These are phyloP conservation scores for Neltuma alba DNA, from an alignment of 306 rosid species.

Conservation along the genomic window DNA sequence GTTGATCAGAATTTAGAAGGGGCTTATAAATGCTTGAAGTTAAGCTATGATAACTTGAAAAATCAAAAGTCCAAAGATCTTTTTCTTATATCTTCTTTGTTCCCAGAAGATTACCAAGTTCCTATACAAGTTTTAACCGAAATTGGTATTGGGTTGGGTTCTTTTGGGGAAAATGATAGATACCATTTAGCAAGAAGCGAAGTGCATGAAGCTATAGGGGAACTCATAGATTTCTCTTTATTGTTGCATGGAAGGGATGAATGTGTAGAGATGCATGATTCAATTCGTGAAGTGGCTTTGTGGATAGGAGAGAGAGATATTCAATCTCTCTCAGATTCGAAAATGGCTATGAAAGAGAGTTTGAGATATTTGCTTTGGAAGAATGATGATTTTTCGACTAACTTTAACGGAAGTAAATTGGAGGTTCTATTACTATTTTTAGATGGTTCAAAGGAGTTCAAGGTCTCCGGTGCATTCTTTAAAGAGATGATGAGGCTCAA, in stretches of 20 bases:
- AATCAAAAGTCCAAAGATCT: constrained; percentile 5
- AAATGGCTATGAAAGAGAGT: not conserved
- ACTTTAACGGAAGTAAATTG: constrained; percentile 12
- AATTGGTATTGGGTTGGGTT: not conserved
- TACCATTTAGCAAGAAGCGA: constrained; percentile 3
- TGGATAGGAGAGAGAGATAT: not conserved
- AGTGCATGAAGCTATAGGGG: not conserved
- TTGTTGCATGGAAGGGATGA: not conserved
- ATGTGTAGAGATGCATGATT: constrained; percentile 32
- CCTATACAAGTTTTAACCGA: not conserved
- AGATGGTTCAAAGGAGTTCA: not conserved
- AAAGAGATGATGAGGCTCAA: constrained; percentile 13
- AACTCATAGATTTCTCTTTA: constrained; percentile 25
- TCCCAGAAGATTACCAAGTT: constrained; percentile 28
- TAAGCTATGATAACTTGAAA: constrained; percentile 31
- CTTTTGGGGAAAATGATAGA: not conserved
- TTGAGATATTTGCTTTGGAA: constrained; percentile 11
- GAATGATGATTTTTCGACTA: not conserved
- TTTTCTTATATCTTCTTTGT: constrained; percentile 26
- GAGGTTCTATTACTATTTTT: not conserved
- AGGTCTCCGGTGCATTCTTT: not conserved
- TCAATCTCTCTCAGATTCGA: not conserved
- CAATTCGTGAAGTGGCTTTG: constrained; percentile 17
- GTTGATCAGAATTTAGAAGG: not conserved
- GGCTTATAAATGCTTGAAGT: constrained; percentile 19